Conservation (phyloP, 176 grass and related monocot genomes). For the Canna indica region DNA sequence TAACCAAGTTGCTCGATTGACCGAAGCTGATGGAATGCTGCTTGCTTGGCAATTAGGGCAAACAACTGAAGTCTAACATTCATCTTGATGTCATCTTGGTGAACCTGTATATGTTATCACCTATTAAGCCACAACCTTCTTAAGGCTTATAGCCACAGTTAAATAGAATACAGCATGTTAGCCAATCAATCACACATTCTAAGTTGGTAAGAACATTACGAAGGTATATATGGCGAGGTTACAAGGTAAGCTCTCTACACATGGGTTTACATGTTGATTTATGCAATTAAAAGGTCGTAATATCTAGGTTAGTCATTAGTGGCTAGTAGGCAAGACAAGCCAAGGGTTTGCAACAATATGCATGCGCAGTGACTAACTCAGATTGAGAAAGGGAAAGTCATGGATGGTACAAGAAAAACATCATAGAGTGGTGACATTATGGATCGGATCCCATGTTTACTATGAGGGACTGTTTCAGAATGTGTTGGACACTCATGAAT, state of each 20-base stretch:
- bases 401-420: neutral
- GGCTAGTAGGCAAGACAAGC: neutral
- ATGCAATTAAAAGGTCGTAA: neutral
- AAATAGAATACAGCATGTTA: neutral
- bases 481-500: no score
- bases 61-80: conserved; percentile 84
- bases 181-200: neutral
- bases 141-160: neutral
- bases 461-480: no score
- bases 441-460: no score
- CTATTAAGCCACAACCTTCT: neutral
- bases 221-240: neutral
- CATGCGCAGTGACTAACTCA: no score
- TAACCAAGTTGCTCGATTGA: conserved; percentile 97
- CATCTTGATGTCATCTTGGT: conserved; percentile 86
- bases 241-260: neutral
- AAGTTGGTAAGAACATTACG: neutral
- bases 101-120: conserved; percentile 38
- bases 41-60: conserved; percentile 77
- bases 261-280: neutral
- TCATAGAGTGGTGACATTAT: neutral
- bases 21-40: conserved; percentile 92
- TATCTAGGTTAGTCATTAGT: neutral
- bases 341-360: neutral
- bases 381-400: no score